Base-by-base conservation (phyloP, 495 filamentous ascomycete genomes). In the Lepraria neglecta region DNA sequence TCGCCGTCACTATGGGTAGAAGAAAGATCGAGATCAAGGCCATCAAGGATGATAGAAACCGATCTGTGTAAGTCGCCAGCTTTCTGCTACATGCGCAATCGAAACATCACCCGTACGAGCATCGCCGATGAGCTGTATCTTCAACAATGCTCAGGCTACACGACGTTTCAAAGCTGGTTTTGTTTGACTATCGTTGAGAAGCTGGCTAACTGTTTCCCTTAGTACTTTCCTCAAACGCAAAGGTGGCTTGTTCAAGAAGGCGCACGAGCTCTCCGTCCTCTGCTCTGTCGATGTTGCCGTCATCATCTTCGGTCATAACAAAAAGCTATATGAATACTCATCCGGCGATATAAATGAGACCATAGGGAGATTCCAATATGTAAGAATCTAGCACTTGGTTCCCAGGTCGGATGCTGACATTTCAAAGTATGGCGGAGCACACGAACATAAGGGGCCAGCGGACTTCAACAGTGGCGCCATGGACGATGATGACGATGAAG, bases 191-290 rank as follows among this genome's bases (percentile, higher is more conserved):
- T 14, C 27, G 28, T 11, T 38, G 21, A 55, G 19, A 52, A n/a
- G 1, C 35, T 15, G 28, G 61, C 61, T 67, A 28, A 62, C 21
- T 33, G 27, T 21, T 48, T 15, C 44, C n/a, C 3, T 58, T 58
- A 97, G 95, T 61, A 98, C 94, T 38, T 98, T 98, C 73, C 78
- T 98, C 58, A 98, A 98, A 79, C 88, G 94, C 75, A 98, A 98
- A 76, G 94, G 92, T 66, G 94, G 94, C 68, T 80, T 98, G 28
- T 97, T 98, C 82, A 98, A 98, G 83, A 98, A 98, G 82, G 94
- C 94, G 59, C 90, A 98, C 76, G 94, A 98, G 80, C 82, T 98
- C 28, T 96, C 92, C 62, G 94, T 97, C 46, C 85, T 98, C 63
- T 98, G 94, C 73, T 96, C 90, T 50, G 94, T 98, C 68, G 95